phyloP scores from a whole-genome alignment of 352 stramenopile genomes.

The Phytophthora crassamura region DNA sequence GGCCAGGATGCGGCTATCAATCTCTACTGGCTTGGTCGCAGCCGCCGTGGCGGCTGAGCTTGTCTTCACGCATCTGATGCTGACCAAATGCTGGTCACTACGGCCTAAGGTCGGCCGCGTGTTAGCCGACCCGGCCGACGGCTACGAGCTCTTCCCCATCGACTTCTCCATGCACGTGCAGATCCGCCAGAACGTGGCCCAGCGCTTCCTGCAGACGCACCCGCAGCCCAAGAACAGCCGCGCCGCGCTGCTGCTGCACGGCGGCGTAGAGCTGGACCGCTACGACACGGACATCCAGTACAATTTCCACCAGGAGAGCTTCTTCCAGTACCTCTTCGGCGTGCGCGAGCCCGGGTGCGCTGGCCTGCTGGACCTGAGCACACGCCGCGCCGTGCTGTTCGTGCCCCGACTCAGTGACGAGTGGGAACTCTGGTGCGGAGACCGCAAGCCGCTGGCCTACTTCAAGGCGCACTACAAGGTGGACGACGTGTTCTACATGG shows the following conservation, averaged over 20 bases:
- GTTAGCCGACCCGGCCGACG: slow-evolving; percentile 38
- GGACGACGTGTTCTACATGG: slow-evolving; percentile 87
- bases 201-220: slow-evolving; percentile 53
- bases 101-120: too few species aligned
- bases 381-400: slow-evolving; percentile 89
- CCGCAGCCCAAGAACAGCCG: slow-evolving; percentile 42
- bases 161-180: slow-evolving; percentile 87
- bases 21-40: slow-evolving; percentile 89
- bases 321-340: slow-evolving; percentile 99
- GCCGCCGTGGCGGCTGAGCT: slow-evolving; percentile 68
- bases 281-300: slow-evolving; percentile 65
- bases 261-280: slow-evolving; percentile 68
- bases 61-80: slow-evolving; percentile 93
- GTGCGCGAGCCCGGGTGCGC: slow-evolving; percentile 95
- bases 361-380: slow-evolving; percentile 86
- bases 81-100: too few species aligned
- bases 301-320: slow-evolving; percentile 98
- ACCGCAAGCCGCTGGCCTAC: slow-evolving; percentile 88
- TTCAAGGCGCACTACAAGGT: slow-evolving; percentile 94
- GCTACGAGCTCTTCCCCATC: slow-evolving; percentile 92
- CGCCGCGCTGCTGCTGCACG: slow-evolving; percentile 69
- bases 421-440: slow-evolving; percentile 96
- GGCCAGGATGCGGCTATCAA: slow-evolving; percentile 49
- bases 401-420: slow-evolving; percentile 90
- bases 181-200: slow-evolving; percentile 60